Percentiles rank a stretch among this genome's conserved stretches.
These are phyloP conservation scores for Colletotrichum orbiculare DNA, from an alignment of 2,329 filamentous ascomycete genomes.

Conservation along the genomic window DNA sequence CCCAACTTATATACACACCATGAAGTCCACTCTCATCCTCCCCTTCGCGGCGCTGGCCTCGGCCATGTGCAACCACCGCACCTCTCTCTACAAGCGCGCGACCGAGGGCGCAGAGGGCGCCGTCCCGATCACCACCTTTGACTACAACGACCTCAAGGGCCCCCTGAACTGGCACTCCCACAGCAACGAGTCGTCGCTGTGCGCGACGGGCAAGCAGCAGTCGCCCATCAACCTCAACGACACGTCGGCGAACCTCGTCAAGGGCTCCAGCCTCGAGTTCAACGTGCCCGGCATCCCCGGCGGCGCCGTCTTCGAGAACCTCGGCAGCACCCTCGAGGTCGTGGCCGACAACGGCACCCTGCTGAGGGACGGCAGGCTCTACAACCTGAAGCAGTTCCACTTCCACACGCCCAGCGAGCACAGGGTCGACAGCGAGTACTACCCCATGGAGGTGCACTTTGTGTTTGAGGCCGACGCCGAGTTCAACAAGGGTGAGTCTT, in stretches of 20 bases:
- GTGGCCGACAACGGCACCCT: constrained; percentile 58
- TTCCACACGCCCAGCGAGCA: constrained; percentile 72
- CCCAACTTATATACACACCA: constrained; percentile 24
- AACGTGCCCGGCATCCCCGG: constrained; percentile 49
- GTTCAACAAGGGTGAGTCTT: constrained; percentile 25
- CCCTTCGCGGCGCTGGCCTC: constrained; percentile 38
- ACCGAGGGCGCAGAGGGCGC: constrained; percentile 36
- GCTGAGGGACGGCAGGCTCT: constrained; percentile 50
- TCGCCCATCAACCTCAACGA: constrained; percentile 65
- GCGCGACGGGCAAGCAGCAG: constrained; percentile 61
- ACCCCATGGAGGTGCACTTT: constrained; percentile 54
- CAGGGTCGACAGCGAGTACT: constrained; percentile 56
- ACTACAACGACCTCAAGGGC: constrained; percentile 55
- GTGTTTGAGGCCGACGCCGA: constrained; percentile 49
- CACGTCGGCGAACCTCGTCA: constrained; percentile 33
- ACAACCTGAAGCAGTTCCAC: constrained; percentile 65
- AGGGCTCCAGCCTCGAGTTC: constrained; percentile 46
- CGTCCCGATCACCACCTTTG: constrained; percentile 51
- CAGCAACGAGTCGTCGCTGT: constrained; percentile 55
- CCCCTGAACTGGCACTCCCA: constrained; percentile 65
- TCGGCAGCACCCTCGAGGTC: constrained; percentile 64
- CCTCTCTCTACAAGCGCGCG: constrained; percentile 45
- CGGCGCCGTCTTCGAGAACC: constrained; percentile 60
- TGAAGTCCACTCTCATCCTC: constrained; percentile 39
- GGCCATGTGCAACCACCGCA: constrained; percentile 48